phyloP scores from a whole-genome alignment of 768 basidiomycete genomes.

The Suillus bovinus region DNA sequence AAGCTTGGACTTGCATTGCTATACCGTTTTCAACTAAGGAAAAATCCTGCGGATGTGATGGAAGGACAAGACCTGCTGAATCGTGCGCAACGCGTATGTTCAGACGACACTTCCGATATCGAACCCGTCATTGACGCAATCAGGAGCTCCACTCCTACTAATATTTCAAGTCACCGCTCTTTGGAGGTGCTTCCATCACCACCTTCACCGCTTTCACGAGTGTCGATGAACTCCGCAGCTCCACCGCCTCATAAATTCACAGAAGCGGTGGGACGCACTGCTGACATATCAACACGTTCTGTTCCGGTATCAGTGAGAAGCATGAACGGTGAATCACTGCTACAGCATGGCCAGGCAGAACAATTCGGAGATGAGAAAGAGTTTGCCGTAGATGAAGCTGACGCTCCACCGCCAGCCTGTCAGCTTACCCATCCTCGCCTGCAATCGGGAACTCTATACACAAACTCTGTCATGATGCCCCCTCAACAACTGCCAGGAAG shows the following conservation, averaged over 20 bases:
- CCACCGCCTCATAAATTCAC: conserved; percentile 1
- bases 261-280: background rate
- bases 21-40: conserved; percentile 7
- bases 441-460: conserved; percentile 2
- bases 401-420: background rate
- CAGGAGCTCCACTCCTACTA: background rate
- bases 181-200: background rate
- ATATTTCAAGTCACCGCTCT: background rate
- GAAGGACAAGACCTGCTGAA: conserved; percentile 2
- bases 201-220: conserved; percentile 1
- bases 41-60: conserved; percentile 3
- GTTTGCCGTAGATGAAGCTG: background rate
- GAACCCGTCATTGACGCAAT: background rate
- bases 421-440: background rate
- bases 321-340: background rate
- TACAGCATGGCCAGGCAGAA: background rate
- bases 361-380: conserved; percentile 7
- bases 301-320: background rate
- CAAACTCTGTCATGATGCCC: background rate
- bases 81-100: background rate
- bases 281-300: conserved; percentile 7
- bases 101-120: background rate
- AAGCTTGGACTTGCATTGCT: conserved; percentile 11
- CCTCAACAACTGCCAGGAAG: background rate
- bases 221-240: background rate